Base-by-base conservation (phyloP, 1,284 basidiomycete genomes). In the Takashimella koratensis region DNA sequence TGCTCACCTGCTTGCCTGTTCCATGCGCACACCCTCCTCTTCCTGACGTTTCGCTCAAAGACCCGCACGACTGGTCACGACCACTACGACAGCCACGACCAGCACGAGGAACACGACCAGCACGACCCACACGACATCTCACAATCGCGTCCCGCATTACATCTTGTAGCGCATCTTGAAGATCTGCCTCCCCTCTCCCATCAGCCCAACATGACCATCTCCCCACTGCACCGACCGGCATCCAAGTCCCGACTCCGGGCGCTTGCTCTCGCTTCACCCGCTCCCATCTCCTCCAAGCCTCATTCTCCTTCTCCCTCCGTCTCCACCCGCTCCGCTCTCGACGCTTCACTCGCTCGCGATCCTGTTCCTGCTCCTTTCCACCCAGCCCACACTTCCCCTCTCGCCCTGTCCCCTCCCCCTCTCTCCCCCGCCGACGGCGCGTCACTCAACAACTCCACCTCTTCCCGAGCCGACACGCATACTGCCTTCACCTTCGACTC, bases 231-330 rank as follows among this genome's bases (percentile, higher is more conserved):
- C 47, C 70, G 70, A 47, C 63, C 66, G 27, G 69, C 70, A 53
- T 73, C 69, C 22, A 70, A 68, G 53, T 58, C 72, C 22, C 64
- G 69, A 13, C 66, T 73, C n/a, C 59, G 70, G n/a, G n/a, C n/a
- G n/a, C n/a, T n/a, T n/a, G n/a, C n/a, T n/a, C n/a, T n/a, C n/a
- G n/a, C n/a, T n/a, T n/a, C n/a, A 40, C 53, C 72, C 0, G 68
- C 68, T 46, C 54, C 71, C 12, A 63, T 36, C 30, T 36, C 30
- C 30, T 8, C 16, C 30, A 36, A 36, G 16, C 30, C 16, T 8
- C 30, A 8, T 16, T 36, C 65, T 8, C 62, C 70, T 26, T 50
- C 59, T 59, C 30, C 56, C 57, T 20, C 57, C 58, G 11, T 56
- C 54, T 12, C 43, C 20, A 36, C 8, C 27, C 8, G 16, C 10